Percentiles rank a stretch among this genome's conserved stretches.
These are phyloP conservation scores for Colletotrichum tropicicola DNA, from an alignment of 2,329 filamentous ascomycete genomes.

Conservation along the genomic window DNA sequence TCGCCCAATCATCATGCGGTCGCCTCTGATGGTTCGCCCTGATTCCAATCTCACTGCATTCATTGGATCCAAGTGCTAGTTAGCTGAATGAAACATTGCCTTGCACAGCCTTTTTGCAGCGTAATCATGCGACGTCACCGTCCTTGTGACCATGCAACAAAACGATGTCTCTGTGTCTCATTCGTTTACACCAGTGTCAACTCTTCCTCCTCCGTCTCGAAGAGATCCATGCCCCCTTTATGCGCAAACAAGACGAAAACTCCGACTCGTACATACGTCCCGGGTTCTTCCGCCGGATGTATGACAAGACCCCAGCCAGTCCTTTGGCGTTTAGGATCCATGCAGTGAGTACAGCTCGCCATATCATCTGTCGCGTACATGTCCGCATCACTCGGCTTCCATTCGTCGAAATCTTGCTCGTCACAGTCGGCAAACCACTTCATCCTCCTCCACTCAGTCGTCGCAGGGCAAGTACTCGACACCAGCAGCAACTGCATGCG, in stretches of 20 bases:
- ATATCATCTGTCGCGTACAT: not conserved
- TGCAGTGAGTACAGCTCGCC: not conserved
- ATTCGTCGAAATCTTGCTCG: not conserved
- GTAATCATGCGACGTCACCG: too few relatives aligned
- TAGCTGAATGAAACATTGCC: too few relatives aligned
- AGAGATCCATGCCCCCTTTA: not conserved
- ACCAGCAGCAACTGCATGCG: not conserved
- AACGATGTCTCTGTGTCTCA: too few relatives aligned
- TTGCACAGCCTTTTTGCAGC: too few relatives aligned
- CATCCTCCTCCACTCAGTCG: not conserved
- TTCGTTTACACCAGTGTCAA: not conserved
- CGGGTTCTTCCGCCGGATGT: not conserved
- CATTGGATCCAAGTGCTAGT: too few relatives aligned
- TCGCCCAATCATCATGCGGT: too few relatives aligned
- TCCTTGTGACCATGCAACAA: too few relatives aligned
- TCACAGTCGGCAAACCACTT: not conserved
- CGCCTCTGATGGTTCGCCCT: too few relatives aligned
- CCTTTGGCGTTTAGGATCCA: not conserved
- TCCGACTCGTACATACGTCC: not conserved
- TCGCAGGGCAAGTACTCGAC: not conserved
- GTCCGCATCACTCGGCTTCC: not conserved
- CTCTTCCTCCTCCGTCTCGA: not conserved
- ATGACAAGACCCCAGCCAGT: not conserved
- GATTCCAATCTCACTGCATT: too few relatives aligned
- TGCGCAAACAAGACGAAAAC: not conserved